Base-by-base conservation (phyloP, 2,329 filamentous ascomycete species). In the Pseudogymnoascus sp. region DNA sequence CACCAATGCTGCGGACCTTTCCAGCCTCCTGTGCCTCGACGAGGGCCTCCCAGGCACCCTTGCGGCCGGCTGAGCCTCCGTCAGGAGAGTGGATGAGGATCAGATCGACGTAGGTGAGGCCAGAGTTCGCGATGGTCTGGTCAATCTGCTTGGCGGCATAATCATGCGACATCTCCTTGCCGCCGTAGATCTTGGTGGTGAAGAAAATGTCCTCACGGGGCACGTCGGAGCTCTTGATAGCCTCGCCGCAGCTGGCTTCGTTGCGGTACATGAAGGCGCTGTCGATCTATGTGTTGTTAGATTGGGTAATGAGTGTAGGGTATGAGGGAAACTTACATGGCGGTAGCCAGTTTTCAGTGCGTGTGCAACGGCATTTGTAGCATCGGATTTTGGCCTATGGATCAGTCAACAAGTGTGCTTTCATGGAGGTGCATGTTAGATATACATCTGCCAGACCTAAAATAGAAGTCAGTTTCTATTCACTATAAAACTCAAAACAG, bases 71-170 rank as follows among this genome's bases (percentile, higher is more conserved):
- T 1, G 79, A 74, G 1, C 84, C 85, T 44, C 84, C 84, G 68
- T 84, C 86, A 0, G 85, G 85, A 0, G 82, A 76, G 72, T 88
- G 85, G 62, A 88, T 80, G 19, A 88, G 80, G 73, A 83, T 82
- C 63, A 90, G 79, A 69, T 91, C 87, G 66, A 90, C 80, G 72
- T 90, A 90, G 21, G 79, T 82, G 4, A 90, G 77, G 13, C 83
- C 82, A 0, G 86, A 84, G 23, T 60, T 60, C 13, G 79, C 75
- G 21, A 93, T 77, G 15, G 86, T 88, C 62, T 81, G 77, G 67
- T 87, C 76, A 67, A 96, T 81, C 67, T 86, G 82, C 15, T 79
- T 78, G 73, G 85, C 86, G 21, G 88, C 82, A 64, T 78, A 82
- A 13, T 87, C 81, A 70, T 93, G 95, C 66, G 80, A 80, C 70